Conservation (phyloP, 1,284 basidiomycete genomes). For the Ceratobasidium theobromae region DNA sequence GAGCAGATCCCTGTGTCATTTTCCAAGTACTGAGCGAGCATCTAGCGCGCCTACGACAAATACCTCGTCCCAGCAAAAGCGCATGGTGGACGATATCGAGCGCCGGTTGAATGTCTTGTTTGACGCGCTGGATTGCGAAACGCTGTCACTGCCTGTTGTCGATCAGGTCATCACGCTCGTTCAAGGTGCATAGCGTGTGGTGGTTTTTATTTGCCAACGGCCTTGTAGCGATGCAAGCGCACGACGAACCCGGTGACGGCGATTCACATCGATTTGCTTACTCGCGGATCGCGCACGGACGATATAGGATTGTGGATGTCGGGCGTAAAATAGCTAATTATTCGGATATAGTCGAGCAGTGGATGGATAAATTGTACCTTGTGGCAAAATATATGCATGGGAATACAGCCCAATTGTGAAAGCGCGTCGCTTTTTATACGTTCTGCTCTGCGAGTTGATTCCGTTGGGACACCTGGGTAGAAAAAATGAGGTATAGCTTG, state of each 20-base stretch:
- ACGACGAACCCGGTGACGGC: conserved; percentile 65
- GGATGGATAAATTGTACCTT: not conserved
- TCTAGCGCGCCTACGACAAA: conserved; percentile 65
- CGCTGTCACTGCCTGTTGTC: conserved; percentile 69
- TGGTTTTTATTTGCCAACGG: not conserved
- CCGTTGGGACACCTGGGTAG: too few species aligned
- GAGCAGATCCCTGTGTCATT: conserved; percentile 83
- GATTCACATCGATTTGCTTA: conserved; percentile 79
- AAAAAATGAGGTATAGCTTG: too few species aligned
- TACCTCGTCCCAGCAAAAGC: conserved; percentile 75
- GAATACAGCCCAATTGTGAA: too few species aligned
- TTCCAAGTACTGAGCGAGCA: conserved; percentile 67
- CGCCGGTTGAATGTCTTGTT: conserved; percentile 84
- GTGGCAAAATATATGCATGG: not conserved
- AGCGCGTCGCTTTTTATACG: too few species aligned
- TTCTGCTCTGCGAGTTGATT: too few species aligned
- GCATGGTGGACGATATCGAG: conserved; percentile 86
- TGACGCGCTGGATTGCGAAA: conserved; percentile 90
- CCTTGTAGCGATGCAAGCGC: conserved; percentile 68
- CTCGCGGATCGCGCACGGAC: conserved; percentile 69
- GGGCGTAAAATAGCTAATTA: conserved; percentile 72
- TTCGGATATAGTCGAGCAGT: conserved; percentile 26
- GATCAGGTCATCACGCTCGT: conserved; percentile 68
- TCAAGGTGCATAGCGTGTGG: conserved; percentile 54
- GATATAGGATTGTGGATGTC: conserved; percentile 88